These are phyloP conservation scores for Talaromyces proteolyticus DNA, from an alignment of 495 filamentous ascomycete species.

Conservation along the genomic window DNA sequence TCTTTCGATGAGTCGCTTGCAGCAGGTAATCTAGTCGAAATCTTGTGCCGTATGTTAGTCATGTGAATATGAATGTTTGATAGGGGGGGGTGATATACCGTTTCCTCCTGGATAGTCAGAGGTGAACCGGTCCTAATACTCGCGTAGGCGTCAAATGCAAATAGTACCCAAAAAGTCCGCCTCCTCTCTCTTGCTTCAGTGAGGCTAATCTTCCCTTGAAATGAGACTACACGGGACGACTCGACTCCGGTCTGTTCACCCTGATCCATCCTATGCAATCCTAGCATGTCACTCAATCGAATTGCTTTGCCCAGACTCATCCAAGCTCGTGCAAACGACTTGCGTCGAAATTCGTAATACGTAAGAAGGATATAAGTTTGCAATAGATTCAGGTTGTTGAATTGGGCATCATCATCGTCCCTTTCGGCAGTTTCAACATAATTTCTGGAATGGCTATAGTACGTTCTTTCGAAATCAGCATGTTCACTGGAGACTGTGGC, in stretches of 20 bases:
- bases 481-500: constrained; percentile 7
- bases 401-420: constrained; percentile 8
- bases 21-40: constrained; percentile 61
- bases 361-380: constrained; percentile 13
- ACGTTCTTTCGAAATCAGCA: constrained; percentile 8
- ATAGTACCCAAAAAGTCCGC: constrained; percentile 80
- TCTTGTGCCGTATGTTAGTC: background rate
- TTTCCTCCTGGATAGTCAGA: constrained; percentile 75
- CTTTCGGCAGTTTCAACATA: constrained; percentile 8
- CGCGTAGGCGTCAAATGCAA: constrained; percentile 73
- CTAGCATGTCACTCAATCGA: background rate
- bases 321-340: constrained; percentile 14
- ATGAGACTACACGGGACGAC: background rate
- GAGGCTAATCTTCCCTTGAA: background rate
- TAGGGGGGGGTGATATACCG: constrained; percentile 35
- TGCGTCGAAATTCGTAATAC: constrained; percentile 12
- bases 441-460: constrained; percentile 9
- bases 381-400: constrained; percentile 7
- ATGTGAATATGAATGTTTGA: constrained; percentile 30
- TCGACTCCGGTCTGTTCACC: background rate
- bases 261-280: background rate
- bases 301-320: constrained; percentile 13
- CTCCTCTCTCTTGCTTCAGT: constrained; percentile 75
- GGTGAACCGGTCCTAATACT: constrained; percentile 88
- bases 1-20: constrained; percentile 55